These are phyloP conservation scores for Kurtzmaniella quercitrusa DNA, from an alignment of 1,139 yeast genomes.

Conservation along the genomic window DNA sequence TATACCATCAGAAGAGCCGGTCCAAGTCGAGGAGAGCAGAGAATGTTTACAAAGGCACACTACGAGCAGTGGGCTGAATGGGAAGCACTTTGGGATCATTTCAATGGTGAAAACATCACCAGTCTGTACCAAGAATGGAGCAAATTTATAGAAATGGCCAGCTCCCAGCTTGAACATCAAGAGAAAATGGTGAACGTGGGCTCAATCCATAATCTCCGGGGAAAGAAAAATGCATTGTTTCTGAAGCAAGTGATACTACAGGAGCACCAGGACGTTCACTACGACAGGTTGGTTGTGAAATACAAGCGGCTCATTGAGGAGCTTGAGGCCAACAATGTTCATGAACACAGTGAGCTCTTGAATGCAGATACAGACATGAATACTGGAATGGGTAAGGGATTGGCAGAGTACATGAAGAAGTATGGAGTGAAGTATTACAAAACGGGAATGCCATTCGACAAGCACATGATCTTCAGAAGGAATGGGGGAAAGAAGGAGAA, in stretches of 20 bases:
- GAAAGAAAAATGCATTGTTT: constrained; percentile 7
- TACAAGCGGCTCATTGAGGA: constrained; percentile 14
- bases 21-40: constrained; percentile 20
- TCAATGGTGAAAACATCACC: background rate
- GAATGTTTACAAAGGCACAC: constrained; percentile 25
- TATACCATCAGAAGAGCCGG: constrained; percentile 23
- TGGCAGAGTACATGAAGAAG: constrained; percentile 29
- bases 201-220: constrained; percentile 11
- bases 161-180: background rate
- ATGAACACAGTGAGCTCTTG: constrained; percentile 35
- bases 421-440: constrained; percentile 19
- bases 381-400: constrained; percentile 25
- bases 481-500: background rate
- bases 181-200: constrained; percentile 4
- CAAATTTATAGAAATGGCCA: background rate
- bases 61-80: constrained; percentile 24
- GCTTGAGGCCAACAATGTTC: constrained; percentile 18
- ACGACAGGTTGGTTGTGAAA: constrained; percentile 15
- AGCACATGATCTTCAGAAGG: background rate
- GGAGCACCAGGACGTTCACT: constrained; percentile 20
- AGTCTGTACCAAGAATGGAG: background rate
- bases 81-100: constrained; percentile 36
- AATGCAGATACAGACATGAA: constrained; percentile 9
- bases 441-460: constrained; percentile 26
- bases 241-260: constrained; percentile 20